A percentile compares a stretch with the other conserved stretches of the same genome.
phyloP scores from a whole-genome alignment of 495 filamentous ascomycete species.

The Penicillium alfredii region DNA sequence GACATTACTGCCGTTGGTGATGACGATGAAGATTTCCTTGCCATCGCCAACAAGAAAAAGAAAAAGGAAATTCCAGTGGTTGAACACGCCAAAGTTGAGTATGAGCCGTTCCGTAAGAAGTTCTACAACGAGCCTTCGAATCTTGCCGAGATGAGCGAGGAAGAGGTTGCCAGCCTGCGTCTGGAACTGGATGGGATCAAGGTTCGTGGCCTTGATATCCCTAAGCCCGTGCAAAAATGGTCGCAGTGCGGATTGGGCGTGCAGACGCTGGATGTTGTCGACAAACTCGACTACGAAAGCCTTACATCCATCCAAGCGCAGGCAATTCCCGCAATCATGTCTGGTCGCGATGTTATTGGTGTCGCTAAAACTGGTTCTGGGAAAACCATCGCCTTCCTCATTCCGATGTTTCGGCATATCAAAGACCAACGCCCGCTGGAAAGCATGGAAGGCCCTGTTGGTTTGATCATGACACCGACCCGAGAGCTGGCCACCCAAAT shows the following conservation, averaged over 20 bases:
- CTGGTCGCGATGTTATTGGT: conserved; percentile 91
- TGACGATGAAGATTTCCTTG: conserved; percentile 72
- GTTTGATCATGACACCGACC: conserved; percentile 88
- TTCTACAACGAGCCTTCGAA: conserved; percentile 92
- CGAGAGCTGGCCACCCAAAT: conserved; percentile 94
- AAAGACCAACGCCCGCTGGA: conserved; percentile 85
- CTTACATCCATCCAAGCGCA: conserved; percentile 94
- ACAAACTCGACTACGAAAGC: conserved; percentile 74
- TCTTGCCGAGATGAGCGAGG: conserved; percentile 75
- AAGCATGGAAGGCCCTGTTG: conserved; percentile 79
- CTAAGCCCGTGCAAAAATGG: conserved; percentile 94
- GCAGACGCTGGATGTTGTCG: conserved; percentile 83
- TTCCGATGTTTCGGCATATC: conserved; percentile 97
- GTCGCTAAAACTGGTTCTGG: conserved; percentile 99
- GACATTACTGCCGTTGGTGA: conserved; percentile 65
- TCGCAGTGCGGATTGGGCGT: conserved; percentile 86
- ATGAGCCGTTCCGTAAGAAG: conserved; percentile 82
- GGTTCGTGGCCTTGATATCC: conserved; percentile 75
- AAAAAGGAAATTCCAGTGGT: conserved; percentile 90
- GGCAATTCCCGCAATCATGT: conserved; percentile 92
- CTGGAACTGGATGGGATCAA: conserved; percentile 93
- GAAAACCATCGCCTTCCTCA: conserved; percentile 90
- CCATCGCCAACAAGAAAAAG: conserved; percentile 86
- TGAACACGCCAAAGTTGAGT: conserved; percentile 77
- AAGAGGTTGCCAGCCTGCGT: conserved; percentile 73